phyloP scores from a whole-genome alignment of 2,329 filamentous ascomycete species.

The Gliomastix tumulicola region DNA sequence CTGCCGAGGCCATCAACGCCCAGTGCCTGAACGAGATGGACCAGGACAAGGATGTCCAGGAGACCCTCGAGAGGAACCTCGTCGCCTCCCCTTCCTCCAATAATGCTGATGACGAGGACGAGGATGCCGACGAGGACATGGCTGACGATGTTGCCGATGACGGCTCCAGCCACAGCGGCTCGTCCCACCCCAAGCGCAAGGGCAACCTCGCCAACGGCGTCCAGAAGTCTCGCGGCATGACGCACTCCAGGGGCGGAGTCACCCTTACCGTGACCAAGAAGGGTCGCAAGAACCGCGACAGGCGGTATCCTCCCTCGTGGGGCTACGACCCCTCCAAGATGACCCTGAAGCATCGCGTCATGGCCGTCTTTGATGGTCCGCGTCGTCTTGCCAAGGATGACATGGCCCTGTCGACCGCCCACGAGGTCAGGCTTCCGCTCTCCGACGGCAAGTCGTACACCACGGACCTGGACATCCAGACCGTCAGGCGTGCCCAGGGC shows the following conservation, averaged over 20 bases:
- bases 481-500: conserved; percentile 78
- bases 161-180: conserved; percentile 23
- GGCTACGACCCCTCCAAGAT: conserved; percentile 88
- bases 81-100: no score
- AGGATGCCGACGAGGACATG: conserved; percentile 38
- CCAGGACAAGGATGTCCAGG: conserved; percentile 54
- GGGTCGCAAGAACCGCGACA: conserved; percentile 82
- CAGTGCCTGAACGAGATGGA: conserved; percentile 59
- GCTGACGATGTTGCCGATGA: conserved; percentile 45
- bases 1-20: conserved; percentile 61
- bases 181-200: conserved; percentile 47
- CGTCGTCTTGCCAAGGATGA: conserved; percentile 94
- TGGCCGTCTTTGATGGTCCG: conserved; percentile 85
- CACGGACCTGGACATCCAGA: conserved; percentile 89
- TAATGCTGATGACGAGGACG: conserved; percentile 49
- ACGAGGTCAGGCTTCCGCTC: conserved; percentile 83
- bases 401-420: conserved; percentile 95
- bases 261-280: conserved; percentile 48
- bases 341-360: conserved; percentile 96
- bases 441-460: conserved; percentile 73
- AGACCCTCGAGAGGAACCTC: conserved; percentile 57
- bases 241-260: conserved; percentile 70
- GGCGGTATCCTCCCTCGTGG: conserved; percentile 78
- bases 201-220: conserved; percentile 47
- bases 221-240: conserved; percentile 66